Evolutionary conservation across 2,329 filamentous ascomycete genomes (phyloP).

Genomic region (Sporothrix curviconia): DNA sequence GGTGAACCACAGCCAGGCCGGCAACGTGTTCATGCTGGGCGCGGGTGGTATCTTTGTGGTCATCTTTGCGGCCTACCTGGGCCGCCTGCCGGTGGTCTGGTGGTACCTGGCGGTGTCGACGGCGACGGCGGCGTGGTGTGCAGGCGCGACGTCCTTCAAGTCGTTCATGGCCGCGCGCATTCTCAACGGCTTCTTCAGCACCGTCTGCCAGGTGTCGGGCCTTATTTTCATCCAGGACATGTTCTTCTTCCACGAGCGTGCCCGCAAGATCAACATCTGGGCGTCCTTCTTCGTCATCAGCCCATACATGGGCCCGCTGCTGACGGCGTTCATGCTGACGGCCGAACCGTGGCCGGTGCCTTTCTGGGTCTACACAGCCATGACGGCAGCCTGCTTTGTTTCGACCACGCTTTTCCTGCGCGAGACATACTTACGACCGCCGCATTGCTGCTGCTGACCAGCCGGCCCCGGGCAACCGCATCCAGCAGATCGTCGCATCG

Average conservation of each 20-base stretch:
- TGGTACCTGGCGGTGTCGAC: slow-evolving; percentile 33
- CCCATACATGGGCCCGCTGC: slow-evolving; percentile 37
- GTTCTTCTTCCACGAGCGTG: slow-evolving; percentile 54
- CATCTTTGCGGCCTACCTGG: slow-evolving; percentile 35
- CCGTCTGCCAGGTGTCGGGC: slow-evolving; percentile 38
- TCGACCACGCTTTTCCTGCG: slow-evolving; percentile 37
- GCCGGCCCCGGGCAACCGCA: slow-evolving; percentile 27
- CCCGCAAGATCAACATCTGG: slow-evolving; percentile 44
- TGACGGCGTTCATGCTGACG: slow-evolving; percentile 43
- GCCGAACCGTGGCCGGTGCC: slow-evolving; percentile 38
- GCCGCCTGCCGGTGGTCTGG: slow-evolving; percentile 39
- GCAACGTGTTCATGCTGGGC: slow-evolving; percentile 47
- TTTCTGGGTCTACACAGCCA: slow-evolving; percentile 42
- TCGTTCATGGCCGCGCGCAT: slow-evolving; percentile 44
- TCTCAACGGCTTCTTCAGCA: slow-evolving; percentile 43
- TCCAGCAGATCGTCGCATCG: slow-evolving; percentile 25
- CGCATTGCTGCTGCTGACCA: slow-evolving; percentile 31
- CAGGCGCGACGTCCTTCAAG: slow-evolving; percentile 36
- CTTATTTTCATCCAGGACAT: slow-evolving; percentile 51
- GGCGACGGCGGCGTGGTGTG: slow-evolving; percentile 38
- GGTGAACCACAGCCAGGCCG: slow-evolving; percentile 45
- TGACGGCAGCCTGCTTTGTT: slow-evolving; percentile 32
- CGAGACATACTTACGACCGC: slow-evolving; percentile 46
- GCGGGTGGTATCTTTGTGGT: slow-evolving; percentile 36
- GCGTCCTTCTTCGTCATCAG: slow-evolving; percentile 26